These are phyloP conservation scores for Barbarea vulgaris DNA, from an alignment of 345 rosid genomes.

Conservation along the genomic window DNA sequence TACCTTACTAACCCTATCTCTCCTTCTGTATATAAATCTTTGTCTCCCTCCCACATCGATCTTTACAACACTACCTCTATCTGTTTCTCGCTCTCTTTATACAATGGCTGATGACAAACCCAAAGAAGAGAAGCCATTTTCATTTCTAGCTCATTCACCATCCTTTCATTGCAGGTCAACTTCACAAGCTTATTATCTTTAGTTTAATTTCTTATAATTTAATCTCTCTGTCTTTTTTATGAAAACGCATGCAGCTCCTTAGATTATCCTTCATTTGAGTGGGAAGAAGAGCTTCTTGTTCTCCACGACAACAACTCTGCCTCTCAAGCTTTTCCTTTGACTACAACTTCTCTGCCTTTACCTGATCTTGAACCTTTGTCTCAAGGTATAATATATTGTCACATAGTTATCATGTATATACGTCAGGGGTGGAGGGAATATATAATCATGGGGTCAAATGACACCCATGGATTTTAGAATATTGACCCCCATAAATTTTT, in stretches of 20 bases:
- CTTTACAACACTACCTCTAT: neutral
- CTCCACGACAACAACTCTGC: slow-evolving; percentile 30
- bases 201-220: neutral
- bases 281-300: slow-evolving; percentile 42
- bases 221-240: neutral
- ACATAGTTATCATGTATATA: too few relatives aligned
- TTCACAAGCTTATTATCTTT: neutral
- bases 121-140: slow-evolving; percentile 24
- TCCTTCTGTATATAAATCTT: slow-evolving; percentile 23
- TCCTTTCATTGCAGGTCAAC: slow-evolving; percentile 26
- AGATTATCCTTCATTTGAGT: slow-evolving; percentile 26
- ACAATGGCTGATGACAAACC: slow-evolving; percentile 33
- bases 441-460: too few relatives aligned
- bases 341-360: slow-evolving; percentile 36
- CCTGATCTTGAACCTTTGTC: slow-evolving; percentile 41
- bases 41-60: slow-evolving; percentile 24
- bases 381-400: slow-evolving; percentile 39
- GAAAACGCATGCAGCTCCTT: slow-evolving; percentile 23
- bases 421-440: too few relatives aligned
- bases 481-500: too few relatives aligned
- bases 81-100: too few relatives aligned
- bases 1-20: neutral
- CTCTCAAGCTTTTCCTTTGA: slow-evolving; percentile 37
- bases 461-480: too few relatives aligned
- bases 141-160: slow-evolving; percentile 18